Evolutionary conservation across 768 basidiomycete species (phyloP).

Genomic region (Lepiota brunneoincarnata): DNA sequence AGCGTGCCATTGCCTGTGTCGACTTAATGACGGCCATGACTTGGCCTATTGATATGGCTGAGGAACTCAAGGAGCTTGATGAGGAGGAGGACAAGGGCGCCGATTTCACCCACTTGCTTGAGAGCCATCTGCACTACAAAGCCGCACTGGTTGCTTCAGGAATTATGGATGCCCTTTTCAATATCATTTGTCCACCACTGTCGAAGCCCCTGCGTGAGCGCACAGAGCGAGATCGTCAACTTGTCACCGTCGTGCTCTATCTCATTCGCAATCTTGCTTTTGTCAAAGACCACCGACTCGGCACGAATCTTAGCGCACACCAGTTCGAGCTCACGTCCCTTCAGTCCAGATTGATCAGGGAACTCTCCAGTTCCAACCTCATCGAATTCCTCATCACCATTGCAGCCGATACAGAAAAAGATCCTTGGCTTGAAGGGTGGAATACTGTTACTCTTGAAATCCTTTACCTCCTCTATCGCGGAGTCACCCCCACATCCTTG

Average conservation of each 20-base stretch:
- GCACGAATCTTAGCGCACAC: constrained; percentile 71
- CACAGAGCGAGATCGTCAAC: constrained; percentile 75
- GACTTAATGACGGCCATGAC: constrained; percentile 97
- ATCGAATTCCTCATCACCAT: constrained; percentile 82
- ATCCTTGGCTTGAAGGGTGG: constrained; percentile 79
- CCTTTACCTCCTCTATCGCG: constrained; percentile 85
- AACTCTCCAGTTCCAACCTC: constrained; percentile 68
- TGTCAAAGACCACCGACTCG: constrained; percentile 71
- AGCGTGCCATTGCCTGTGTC: constrained; percentile 75
- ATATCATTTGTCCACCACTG: constrained; percentile 75
- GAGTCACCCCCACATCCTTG: constrained; percentile 61
- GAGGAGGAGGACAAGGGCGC: constrained; percentile 77
- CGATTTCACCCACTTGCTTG: constrained; percentile 83
- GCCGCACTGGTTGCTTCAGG: constrained; percentile 67
- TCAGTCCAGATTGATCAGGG: constrained; percentile 73
- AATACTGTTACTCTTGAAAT: constrained; percentile 94
- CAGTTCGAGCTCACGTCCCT: constrained; percentile 75
- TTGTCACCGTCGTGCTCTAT: constrained; percentile 86
- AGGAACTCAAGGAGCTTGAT: constrained; percentile 90
- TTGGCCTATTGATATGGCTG: constrained; percentile 96
- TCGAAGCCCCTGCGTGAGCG: constrained; percentile 69
- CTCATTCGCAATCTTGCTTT: constrained; percentile 92
- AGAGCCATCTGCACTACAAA: constrained; percentile 90
- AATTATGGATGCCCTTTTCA: constrained; percentile 69
- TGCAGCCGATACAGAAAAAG: constrained; percentile 71